phyloP scores from a whole-genome alignment of 352 stramenopile species.

The Globisporangium emineosum region DNA sequence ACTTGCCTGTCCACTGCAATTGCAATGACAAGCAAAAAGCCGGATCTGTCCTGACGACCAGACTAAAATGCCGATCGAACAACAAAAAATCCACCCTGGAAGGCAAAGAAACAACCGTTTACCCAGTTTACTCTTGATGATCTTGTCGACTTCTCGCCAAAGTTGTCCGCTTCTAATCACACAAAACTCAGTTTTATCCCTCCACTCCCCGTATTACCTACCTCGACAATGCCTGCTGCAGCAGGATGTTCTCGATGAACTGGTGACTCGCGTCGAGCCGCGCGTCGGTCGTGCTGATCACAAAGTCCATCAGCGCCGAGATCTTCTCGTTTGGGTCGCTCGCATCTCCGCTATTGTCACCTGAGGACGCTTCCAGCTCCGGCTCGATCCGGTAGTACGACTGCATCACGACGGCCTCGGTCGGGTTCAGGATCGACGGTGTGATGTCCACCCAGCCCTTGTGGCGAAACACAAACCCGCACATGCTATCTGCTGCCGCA shows the following conservation, averaged over 20 bases:
- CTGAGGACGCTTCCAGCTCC: neutral
- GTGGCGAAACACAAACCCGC: constrained; percentile 13
- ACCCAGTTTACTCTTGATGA: neutral
- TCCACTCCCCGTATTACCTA: too few species aligned
- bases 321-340: constrained; percentile 13
- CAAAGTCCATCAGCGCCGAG: constrained; percentile 18
- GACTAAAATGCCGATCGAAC: neutral
- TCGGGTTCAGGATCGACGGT: constrained; percentile 6
- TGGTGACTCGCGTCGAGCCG: constrained; percentile 15
- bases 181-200: neutral
- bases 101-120: neutral
- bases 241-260: constrained; percentile 19
- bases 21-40: too few species aligned
- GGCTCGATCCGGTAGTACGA: constrained; percentile 18
- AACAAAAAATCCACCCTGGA: neutral
- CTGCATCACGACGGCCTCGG: constrained; percentile 16
- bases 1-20: neutral
- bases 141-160: neutral
- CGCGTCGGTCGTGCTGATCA: constrained; percentile 15
- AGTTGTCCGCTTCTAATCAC: neutral
- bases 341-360: too few species aligned
- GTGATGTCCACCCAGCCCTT: constrained; percentile 18
- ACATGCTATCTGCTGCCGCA: neutral
- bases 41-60: neutral
- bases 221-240: neutral